Evolutionary conservation across 1,284 basidiomycete species (phyloP).

Genomic region (Entoloma clypeatum): DNA sequence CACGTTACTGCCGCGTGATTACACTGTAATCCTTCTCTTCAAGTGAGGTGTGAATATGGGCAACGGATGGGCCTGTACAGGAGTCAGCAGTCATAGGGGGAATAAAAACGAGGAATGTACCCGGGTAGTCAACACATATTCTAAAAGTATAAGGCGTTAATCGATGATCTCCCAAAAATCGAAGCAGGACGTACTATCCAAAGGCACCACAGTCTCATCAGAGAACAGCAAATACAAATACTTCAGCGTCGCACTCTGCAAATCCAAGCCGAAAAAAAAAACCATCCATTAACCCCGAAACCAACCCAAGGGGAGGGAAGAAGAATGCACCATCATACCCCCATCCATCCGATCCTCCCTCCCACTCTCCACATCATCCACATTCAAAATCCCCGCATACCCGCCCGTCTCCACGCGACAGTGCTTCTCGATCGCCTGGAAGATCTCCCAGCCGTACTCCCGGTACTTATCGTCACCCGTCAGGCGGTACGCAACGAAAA

Average conservation of each 20-base stretch:
- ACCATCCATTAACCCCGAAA: too few species aligned
- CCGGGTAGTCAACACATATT: slow-evolving; percentile 94
- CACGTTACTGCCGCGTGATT: too few species aligned
- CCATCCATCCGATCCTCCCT: slow-evolving; percentile 92
- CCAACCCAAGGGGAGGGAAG: not conserved
- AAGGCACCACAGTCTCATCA: slow-evolving; percentile 69
- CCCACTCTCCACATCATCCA: slow-evolving; percentile 65
- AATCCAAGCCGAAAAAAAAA: slow-evolving; percentile 8
- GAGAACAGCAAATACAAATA: slow-evolving; percentile 93
- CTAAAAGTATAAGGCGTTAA: slow-evolving; percentile 36
- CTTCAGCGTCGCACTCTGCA: slow-evolving; percentile 87
- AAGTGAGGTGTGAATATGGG: slow-evolving; percentile 47
- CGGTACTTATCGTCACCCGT: slow-evolving; percentile 86
- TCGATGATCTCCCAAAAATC: slow-evolving; percentile 6
- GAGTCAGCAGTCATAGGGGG: slow-evolving; percentile 28
- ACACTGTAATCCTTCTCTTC: too few species aligned
- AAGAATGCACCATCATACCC: slow-evolving; percentile 47
- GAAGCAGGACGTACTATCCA: slow-evolving; percentile 56
- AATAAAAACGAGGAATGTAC: slow-evolving; percentile 35
- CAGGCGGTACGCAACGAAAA: slow-evolving; percentile 86
- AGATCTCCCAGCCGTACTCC: slow-evolving; percentile 86
- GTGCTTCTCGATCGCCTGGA: slow-evolving; percentile 85
- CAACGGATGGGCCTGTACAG: slow-evolving; percentile 53
- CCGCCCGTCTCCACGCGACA: slow-evolving; percentile 77
- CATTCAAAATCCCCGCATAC: slow-evolving; percentile 84